These are phyloP conservation scores for Colletotrichum sp. DNA, from an alignment of 2,329 filamentous ascomycete genomes.

Conservation along the genomic window DNA sequence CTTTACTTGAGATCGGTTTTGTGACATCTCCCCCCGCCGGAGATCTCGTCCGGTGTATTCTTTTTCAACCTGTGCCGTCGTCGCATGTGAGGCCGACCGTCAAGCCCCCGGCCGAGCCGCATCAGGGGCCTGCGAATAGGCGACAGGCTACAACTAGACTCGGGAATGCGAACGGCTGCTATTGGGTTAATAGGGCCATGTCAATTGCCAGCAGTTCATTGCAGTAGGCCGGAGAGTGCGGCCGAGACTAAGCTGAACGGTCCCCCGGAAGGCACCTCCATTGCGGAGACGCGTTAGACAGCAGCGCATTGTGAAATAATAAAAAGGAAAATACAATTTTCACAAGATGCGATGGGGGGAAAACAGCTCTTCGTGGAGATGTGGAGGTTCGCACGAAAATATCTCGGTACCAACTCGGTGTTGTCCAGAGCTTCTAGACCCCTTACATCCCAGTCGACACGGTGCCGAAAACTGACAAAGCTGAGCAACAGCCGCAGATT, in stretches of 20 bases:
- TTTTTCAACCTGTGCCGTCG: not conserved
- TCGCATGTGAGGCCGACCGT: not conserved
- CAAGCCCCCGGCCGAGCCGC: not conserved
- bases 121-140: not conserved
- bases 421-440: not conserved
- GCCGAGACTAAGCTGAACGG: not conserved
- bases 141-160: not conserved
- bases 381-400: not conserved
- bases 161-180: not conserved
- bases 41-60: not conserved
- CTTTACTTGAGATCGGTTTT: not conserved
- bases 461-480: not conserved
- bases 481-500: not conserved
- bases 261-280: not conserved
- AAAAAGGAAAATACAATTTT: not conserved
- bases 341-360: not conserved
- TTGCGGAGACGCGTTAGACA: not conserved
- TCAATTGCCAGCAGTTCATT: not conserved
- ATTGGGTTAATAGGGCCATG: not conserved
- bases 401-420: conserved; percentile 13
- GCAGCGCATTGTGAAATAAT: not conserved
- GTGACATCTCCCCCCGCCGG: not conserved
- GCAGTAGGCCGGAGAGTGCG: not conserved
- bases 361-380: not conserved
- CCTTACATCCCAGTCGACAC: not conserved